phyloP scores from a whole-genome alignment of 257 asterid species.

The Salvia splendens region DNA sequence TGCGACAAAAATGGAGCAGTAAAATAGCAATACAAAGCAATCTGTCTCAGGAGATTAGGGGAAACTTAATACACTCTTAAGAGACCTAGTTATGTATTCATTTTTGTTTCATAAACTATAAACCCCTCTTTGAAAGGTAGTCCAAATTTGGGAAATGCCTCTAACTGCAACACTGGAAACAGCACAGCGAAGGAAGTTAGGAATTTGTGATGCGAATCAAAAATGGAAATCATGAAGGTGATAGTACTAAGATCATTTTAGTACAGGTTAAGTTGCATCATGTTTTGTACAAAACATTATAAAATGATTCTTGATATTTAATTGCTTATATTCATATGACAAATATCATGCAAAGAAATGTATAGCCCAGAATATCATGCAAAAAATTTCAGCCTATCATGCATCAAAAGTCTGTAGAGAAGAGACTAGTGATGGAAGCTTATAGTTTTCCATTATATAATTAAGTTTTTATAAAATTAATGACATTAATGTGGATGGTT shows the following conservation, averaged over 20 bases:
- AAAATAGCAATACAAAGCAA: background rate
- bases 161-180: background rate
- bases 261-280: background rate
- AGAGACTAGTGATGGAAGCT: background rate
- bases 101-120: too few species aligned
- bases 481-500: background rate
- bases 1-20: constrained; percentile 8
- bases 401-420: background rate
- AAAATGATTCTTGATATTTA: background rate
- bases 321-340: background rate
- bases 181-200: too few species aligned
- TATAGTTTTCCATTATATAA: background rate
- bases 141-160: background rate
- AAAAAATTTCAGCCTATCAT: background rate
- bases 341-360: background rate
- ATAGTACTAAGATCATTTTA: background rate
- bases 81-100: too few species aligned
- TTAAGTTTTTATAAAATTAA: background rate
- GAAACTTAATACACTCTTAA: too few species aligned
- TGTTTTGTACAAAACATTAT: background rate
- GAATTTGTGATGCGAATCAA: too few species aligned
- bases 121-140: too few species aligned
- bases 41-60: background rate
- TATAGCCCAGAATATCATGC: background rate
- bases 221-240: background rate